Base-by-base conservation (phyloP, 768 basidiomycete genomes). In the Lactifluus hygrophoroides region DNA sequence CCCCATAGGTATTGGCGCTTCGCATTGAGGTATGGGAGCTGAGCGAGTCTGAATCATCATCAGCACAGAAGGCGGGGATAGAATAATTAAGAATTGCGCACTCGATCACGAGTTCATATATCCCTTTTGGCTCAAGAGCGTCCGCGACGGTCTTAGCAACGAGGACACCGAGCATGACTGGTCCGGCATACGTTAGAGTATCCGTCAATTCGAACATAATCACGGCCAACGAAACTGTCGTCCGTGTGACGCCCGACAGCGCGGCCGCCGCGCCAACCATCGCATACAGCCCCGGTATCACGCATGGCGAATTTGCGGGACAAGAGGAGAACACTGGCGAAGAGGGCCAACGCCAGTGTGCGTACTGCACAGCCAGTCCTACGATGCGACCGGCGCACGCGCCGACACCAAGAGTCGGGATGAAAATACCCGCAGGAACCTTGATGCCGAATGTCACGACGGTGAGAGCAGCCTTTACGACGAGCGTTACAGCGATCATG, bases 191-290 rank as follows among this genome's bases (percentile, higher is more conserved):
- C 2, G 90, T 93, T 63, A 99, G 74, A 1, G 92, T 92, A 64
- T 91, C 88, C 3, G 95, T 95, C 42, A 98, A 76, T 68, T 98
- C 95, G 67, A 97, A 92, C 76, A 88, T 91, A 71, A 98, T 99
- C 51, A 98, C 96, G 3, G 93, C 93, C 56, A 97, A 79, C 0
- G 93, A 94, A 25, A 98, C 89, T 0, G 91, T 94, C 23, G 90
- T 93, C 35, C 91, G 77, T 52, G 95, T 97, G 16, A 97, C 94
- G n/a, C 96, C 95, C 28, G 94, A 94, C 46, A 99, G 76, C 0
- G 93, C 78, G 0, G 94, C 93, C 1, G 94, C 95, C 1, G 96
- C 96, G 32, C 96, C 96, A 25, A 93, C 89, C 90, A 96, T 94
- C 4, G 92, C 91, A 72, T 95, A 95, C 35, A 94, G 72, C 3